These are phyloP conservation scores for Daldinia grandis DNA, from an alignment of 495 filamentous ascomycete species.

Conservation along the genomic window DNA sequence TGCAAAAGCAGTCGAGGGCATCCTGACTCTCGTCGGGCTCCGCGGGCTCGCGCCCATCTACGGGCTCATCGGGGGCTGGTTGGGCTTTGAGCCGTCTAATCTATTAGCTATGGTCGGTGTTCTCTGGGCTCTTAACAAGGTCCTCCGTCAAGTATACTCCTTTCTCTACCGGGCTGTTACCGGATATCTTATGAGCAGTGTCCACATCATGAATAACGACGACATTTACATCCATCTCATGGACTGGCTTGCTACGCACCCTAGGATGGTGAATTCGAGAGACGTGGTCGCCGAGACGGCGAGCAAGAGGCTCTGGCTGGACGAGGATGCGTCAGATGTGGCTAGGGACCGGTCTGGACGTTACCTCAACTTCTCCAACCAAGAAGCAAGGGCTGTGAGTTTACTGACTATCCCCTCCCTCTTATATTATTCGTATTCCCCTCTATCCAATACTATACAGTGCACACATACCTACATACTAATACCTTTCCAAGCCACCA, in stretches of 20 bases:
- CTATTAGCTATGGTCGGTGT: slow-evolving; percentile 48
- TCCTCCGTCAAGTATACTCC: slow-evolving; percentile 45
- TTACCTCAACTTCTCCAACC: slow-evolving; percentile 57
- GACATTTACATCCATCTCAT: slow-evolving; percentile 69
- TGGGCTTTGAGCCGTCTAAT: slow-evolving; percentile 52
- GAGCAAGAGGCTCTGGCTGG: slow-evolving; percentile 60
- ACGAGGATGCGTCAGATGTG: slow-evolving; percentile 52
- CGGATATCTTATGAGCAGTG: slow-evolving; percentile 61
- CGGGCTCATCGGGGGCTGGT: slow-evolving; percentile 38
- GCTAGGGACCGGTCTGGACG: slow-evolving; percentile 45
- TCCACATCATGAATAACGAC: slow-evolving; percentile 65
- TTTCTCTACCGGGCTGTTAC: slow-evolving; percentile 43
- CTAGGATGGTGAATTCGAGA: slow-evolving; percentile 60
- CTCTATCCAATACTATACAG: neutral
- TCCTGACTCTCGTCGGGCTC: slow-evolving; percentile 39
- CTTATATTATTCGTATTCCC: neutral
- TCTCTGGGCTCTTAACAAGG: slow-evolving; percentile 51
- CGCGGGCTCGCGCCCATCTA: slow-evolving; percentile 37
- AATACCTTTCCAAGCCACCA: slow-evolving; percentile 36
- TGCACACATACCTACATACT: slow-evolving; percentile 7
- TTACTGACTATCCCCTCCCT: neutral
- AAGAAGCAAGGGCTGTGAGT: slow-evolving; percentile 49
- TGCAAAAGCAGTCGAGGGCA: slow-evolving; percentile 41
- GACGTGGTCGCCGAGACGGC: slow-evolving; percentile 66
- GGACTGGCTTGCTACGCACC: slow-evolving; percentile 66